Evolutionary conservation across 768 basidiomycete species (phyloP).

Genomic region (Rhizopogon roseolus): DNA sequence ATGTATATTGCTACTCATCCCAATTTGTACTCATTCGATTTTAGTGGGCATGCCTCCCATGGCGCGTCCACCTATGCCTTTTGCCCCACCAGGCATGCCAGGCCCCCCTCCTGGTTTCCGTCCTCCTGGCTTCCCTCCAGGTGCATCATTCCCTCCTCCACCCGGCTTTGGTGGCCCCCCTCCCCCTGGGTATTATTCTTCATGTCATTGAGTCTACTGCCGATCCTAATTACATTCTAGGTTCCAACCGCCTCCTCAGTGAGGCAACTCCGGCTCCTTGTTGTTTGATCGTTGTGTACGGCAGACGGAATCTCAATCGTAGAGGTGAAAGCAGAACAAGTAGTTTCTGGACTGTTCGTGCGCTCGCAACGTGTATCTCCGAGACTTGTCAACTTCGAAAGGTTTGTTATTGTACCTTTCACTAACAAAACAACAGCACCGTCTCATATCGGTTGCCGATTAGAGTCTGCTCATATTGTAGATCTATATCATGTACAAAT

Average conservation of each 20-base stretch:
- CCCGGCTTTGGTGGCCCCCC: slow-evolving; percentile 80
- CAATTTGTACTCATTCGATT: slow-evolving; percentile 5
- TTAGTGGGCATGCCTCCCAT: slow-evolving; percentile 58
- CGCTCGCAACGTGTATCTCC: slow-evolving; percentile 20
- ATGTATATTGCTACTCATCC: slow-evolving; percentile 25
- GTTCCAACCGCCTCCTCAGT: slow-evolving; percentile 47
- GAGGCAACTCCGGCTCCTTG: slow-evolving; percentile 7
- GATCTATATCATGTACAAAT: not conserved
- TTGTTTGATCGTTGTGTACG: slow-evolving; percentile 6
- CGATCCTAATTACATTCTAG: slow-evolving; percentile 19
- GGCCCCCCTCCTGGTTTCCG: slow-evolving; percentile 84
- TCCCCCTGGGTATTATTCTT: slow-evolving; percentile 65
- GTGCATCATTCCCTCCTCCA: slow-evolving; percentile 76
- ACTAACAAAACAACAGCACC: slow-evolving; percentile 20
- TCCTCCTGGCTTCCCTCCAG: slow-evolving; percentile 79
- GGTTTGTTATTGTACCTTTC: slow-evolving; percentile 23
- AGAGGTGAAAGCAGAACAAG: slow-evolving; percentile 20
- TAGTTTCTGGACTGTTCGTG: slow-evolving; percentile 19
- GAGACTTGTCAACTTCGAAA: slow-evolving; percentile 12
- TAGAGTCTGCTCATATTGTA: slow-evolving; percentile 5
- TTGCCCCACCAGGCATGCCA: slow-evolving; percentile 71
- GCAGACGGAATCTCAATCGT: slow-evolving; percentile 10
- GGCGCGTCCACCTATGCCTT: slow-evolving; percentile 64
- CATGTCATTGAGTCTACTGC: not conserved
- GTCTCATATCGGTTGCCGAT: slow-evolving; percentile 14